Base-by-base conservation (phyloP, 2,329 filamentous ascomycete species). In the Hypoxylon sp. region DNA sequence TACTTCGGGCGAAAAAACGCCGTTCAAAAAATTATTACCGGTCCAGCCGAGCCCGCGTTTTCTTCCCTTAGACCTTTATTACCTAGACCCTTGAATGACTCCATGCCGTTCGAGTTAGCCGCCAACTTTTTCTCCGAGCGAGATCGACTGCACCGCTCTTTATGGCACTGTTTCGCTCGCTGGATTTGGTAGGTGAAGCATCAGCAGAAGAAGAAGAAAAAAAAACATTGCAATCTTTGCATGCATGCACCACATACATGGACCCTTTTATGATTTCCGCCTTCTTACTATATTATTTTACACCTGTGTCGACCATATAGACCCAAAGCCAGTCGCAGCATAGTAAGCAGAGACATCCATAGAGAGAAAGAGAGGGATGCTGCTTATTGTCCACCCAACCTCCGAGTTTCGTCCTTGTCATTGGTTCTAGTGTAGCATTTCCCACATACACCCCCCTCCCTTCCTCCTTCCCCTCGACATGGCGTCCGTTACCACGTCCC, bases 11-110 rank as follows among this genome's bases (percentile, higher is more conserved):
- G 52, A 51, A 55, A 55, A 56, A 54, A 32, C 31, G 12, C 60
- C 63, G 62, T 57, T 53, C 30, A 51, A 61, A 64, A 65, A 66
- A 53, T 52, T 59, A 65, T 61, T 51, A 50, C 63, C 61, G 61
- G 56, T 38, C 9, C 29, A 52, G 36, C 44, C 56, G 55, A 55
- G 34, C 15, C 37, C 41, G 13, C 20, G 40, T 21, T n/a, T n/a
- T n/a, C n/a, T n/a, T n/a, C n/a, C n/a, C n/a, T n/a, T n/a, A n/a
- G n/a, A n/a, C n/a, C n/a, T n/a, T n/a, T 48, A 41, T 16, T 29
- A 11, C 21, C 45, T 42, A 20, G 11, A 37, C 32, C 26, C 15
- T 51, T 40, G 19, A 32, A 45, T 50, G 44, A 37, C 26, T 52
- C 27, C 26, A 37, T 36, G 17, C 46, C 17, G 25, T 48, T 5